Evolutionary conservation across 495 filamentous ascomycete species (phyloP).

Genomic region (Talaromyces ruber): DNA sequence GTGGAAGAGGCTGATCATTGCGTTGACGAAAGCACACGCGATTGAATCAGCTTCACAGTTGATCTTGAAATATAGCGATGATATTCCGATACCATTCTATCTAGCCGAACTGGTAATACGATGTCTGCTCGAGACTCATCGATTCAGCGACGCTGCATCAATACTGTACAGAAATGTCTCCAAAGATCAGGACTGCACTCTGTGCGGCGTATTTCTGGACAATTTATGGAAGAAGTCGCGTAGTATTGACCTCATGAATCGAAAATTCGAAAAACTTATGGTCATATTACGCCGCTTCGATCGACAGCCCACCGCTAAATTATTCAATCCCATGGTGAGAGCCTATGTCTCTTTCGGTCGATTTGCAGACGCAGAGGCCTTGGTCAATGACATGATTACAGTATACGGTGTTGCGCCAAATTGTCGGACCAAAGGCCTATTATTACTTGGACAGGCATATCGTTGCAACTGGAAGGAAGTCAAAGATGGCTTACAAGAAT

Average conservation of each 20-base stretch:
- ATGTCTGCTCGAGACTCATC: conserved; percentile 31
- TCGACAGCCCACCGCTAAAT: conserved; percentile 26
- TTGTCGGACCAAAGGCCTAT: conserved; percentile 30
- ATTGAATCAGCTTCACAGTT: conserved; percentile 30
- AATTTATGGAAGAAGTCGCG: conserved; percentile 35
- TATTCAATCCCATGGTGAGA: conserved; percentile 35
- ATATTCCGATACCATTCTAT: conserved; percentile 18
- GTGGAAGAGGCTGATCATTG: conserved; percentile 32
- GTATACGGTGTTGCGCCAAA: conserved; percentile 21
- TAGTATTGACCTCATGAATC: conserved; percentile 27
- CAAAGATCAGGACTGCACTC: conserved; percentile 24
- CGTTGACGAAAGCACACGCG: conserved; percentile 29
- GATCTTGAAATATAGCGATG: conserved; percentile 21
- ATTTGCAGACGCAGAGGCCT: conserved; percentile 25
- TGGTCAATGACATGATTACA: conserved; percentile 26
- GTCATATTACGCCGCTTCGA: conserved; percentile 14
- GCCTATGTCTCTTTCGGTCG: conserved; percentile 31
- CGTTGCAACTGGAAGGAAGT: conserved; percentile 35
- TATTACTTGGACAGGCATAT: conserved; percentile 28
- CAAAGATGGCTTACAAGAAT: conserved; percentile 25
- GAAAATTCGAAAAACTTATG: conserved; percentile 25
- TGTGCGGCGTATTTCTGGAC: conserved; percentile 32
- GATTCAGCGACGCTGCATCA: conserved; percentile 26
- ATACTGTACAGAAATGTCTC: conserved; percentile 23
- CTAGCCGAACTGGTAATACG: conserved; percentile 33